Evolutionary conservation across 768 basidiomycete species (phyloP).

Genomic region (Leccinum disarticulatum): DNA sequence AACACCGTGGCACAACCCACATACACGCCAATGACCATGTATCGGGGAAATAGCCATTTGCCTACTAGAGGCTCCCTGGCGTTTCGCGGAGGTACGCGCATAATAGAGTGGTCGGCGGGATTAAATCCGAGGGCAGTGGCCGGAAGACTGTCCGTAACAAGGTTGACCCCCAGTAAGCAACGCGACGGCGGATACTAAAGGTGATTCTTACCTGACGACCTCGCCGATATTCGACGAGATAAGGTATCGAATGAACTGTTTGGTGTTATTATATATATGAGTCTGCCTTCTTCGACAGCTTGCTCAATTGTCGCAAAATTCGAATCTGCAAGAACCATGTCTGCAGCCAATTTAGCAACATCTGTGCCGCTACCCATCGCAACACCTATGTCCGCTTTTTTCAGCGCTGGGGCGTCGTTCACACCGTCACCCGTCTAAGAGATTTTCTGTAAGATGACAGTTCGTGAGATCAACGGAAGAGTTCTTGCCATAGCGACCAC

Average conservation of each 20-base stretch:
- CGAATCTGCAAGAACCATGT: conserved; percentile 96
- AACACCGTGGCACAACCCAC: conserved; percentile 95
- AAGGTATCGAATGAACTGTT: conserved; percentile 99
- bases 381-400: conserved; percentile 96
- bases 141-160: conserved; percentile 95
- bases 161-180: conserved; percentile 68
- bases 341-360: conserved; percentile 95
- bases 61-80: conserved; percentile 89
- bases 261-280: conserved; percentile 99
- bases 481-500: conserved; percentile 89
- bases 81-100: conserved; percentile 90
- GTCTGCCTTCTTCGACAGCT: conserved; percentile 95
- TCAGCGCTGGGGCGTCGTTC: conserved; percentile 95
- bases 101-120: conserved; percentile 94
- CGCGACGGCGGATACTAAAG: neutral
- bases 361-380: conserved; percentile 99
- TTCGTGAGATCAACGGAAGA: conserved; percentile 10
- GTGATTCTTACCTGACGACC: conserved; percentile 67
- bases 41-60: conserved; percentile 94
- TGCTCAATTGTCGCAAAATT: conserved; percentile 97
- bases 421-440: conserved; percentile 92
- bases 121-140: conserved; percentile 98
- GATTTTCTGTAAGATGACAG: conserved; percentile 8
- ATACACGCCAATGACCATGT: conserved; percentile 90
- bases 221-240: conserved; percentile 98